Percentiles rank a stretch among this genome's conserved stretches.
Evolutionary conservation across 768 basidiomycete species (phyloP).

Genomic region (Galerina marginata): DNA sequence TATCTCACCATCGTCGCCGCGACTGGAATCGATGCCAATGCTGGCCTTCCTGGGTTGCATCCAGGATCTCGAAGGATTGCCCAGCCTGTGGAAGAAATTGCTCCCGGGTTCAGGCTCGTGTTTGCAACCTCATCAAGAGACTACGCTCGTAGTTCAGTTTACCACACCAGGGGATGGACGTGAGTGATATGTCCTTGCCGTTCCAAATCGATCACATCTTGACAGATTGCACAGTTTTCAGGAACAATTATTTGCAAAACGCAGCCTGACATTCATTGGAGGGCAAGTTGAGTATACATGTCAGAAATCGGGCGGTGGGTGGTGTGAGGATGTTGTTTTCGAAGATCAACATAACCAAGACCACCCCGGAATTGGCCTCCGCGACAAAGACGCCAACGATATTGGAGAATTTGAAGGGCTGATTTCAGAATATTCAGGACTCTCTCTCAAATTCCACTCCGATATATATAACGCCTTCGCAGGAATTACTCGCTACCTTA

Average conservation of each 20-base stretch:
- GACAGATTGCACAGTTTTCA: neutral
- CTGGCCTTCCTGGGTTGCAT: conserved; percentile 15
- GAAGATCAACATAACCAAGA: conserved; percentile 1
- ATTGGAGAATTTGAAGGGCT: neutral
- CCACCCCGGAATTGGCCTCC: neutral
- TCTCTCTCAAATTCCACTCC: conserved; percentile 2
- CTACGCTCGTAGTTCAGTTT: neutral
- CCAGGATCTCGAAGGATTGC: conserved; percentile 4
- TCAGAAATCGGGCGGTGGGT: neutral
- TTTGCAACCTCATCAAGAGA: neutral
- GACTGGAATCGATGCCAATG: conserved; percentile 9
- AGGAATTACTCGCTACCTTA: conserved; percentile 6
- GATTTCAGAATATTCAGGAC: conserved; percentile 8
- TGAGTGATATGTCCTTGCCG: neutral
- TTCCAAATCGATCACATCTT: neutral
- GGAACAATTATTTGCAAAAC: neutral
- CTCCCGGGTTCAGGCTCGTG: conserved; percentile 11
- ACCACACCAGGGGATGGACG: conserved; percentile 13
- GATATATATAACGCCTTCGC: conserved; percentile 16
- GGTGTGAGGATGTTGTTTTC: neutral
- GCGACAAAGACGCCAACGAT: neutral
- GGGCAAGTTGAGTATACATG: conserved; percentile 6
- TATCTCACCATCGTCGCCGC: conserved; percentile 7
- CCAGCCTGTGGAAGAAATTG: conserved; percentile 8
- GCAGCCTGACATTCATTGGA: conserved; percentile 9